phyloP scores from a whole-genome alignment of 139 green algal genomes.

The Chlorella sp. region DNA sequence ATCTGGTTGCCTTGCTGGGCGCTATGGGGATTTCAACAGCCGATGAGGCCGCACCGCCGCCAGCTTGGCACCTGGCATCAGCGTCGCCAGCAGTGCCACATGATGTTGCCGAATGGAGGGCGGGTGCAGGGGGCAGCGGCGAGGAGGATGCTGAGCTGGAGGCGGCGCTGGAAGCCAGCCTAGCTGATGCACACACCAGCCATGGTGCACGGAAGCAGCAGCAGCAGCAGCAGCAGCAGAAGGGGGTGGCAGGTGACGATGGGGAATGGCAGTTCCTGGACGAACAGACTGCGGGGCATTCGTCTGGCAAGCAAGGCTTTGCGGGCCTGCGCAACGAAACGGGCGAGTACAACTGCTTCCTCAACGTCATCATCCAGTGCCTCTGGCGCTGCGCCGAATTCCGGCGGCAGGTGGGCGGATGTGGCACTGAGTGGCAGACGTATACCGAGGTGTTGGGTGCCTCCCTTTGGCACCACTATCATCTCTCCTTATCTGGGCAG shows the following conservation, averaged over 20 bases:
- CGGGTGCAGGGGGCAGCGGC: not conserved
- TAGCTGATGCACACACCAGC: not conserved
- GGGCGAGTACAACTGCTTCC: conserved; percentile 91
- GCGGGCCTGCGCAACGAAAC: conserved; percentile 65
- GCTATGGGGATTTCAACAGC: not conserved
- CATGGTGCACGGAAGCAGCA: not conserved
- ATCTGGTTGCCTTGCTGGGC: not conserved
- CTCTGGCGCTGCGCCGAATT: conserved; percentile 62
- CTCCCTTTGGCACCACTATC: not conserved
- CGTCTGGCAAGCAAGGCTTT: not conserved
- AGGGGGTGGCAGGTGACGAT: not conserved
- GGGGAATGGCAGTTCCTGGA: too few species aligned
- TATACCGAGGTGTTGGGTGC: too few species aligned
- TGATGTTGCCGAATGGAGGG: not conserved
- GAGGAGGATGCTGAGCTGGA: not conserved
- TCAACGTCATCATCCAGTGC: conserved; percentile 91
- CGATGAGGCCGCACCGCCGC: not conserved
- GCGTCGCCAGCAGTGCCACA: too few species aligned
- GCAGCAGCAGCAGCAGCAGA: not conserved
- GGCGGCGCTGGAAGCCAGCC: not conserved
- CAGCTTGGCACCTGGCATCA: not conserved
- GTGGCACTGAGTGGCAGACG: too few species aligned
- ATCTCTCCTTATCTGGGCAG: too few species aligned
- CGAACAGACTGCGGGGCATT: not conserved
- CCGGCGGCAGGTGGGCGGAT: not conserved